phyloP scores from a whole-genome alignment of 257 asterid genomes.

The Linaria vulgaris region DNA sequence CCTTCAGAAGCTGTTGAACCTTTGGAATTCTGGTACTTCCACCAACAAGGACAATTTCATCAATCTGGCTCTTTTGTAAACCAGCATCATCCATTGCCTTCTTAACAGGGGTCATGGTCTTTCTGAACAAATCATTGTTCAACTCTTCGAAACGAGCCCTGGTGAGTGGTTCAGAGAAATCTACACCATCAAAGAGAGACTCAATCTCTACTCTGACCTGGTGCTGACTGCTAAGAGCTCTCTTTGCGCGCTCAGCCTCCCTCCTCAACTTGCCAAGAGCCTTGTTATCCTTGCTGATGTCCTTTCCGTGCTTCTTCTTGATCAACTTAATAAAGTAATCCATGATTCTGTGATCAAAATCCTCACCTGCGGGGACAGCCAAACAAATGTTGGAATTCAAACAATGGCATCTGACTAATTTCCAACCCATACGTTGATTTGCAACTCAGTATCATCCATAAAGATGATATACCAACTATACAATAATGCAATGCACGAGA shows the following conservation, averaged over 20 bases:
- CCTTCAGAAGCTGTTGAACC: conserved; percentile 75
- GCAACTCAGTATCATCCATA: neutral
- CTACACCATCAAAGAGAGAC: conserved; percentile 77
- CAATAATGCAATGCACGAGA: too few species aligned
- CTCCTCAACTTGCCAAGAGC: conserved; percentile 86
- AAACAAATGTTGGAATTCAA: conserved; percentile 1
- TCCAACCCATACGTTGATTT: neutral
- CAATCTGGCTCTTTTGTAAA: conserved; percentile 61
- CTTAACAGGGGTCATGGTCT: conserved; percentile 90
- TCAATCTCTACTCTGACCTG: conserved; percentile 87
- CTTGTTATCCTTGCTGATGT: conserved; percentile 79
- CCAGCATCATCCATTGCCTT: conserved; percentile 92
- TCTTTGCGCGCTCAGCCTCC: conserved; percentile 82
- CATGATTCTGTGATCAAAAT: conserved; percentile 83
- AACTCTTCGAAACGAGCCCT: conserved; percentile 91
- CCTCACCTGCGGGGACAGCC: conserved; percentile 61
- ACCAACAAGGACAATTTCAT: conserved; percentile 85
- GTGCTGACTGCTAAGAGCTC: conserved; percentile 86
- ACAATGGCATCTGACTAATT: neutral
- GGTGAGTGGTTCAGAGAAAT: conserved; percentile 85
- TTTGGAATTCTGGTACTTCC: conserved; percentile 94
- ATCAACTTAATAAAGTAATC: conserved; percentile 81
- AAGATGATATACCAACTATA: neutral
- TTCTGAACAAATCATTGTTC: conserved; percentile 78
- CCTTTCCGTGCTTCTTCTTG: conserved; percentile 87